phyloP scores from a whole-genome alignment of 2,329 filamentous ascomycete genomes.

The Diaporthe capsici region DNA sequence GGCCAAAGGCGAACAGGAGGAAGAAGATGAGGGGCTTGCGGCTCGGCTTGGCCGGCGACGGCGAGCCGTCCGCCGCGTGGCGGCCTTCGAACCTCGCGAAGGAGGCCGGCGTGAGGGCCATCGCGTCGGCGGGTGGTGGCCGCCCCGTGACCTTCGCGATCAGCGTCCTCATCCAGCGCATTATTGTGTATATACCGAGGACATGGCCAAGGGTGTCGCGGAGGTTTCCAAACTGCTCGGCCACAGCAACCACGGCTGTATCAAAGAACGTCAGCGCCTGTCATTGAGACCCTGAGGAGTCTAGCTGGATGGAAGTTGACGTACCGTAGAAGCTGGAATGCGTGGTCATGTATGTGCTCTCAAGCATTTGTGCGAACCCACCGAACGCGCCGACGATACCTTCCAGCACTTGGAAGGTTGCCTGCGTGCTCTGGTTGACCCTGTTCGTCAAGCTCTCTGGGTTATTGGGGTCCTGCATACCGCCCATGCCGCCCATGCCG shows the following conservation, averaged over 20 bases:
- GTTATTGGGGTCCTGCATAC: conserved; percentile 79
- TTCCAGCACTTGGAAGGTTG: conserved; percentile 98
- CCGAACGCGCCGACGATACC: conserved; percentile 97
- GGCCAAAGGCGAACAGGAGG: conserved; percentile 90
- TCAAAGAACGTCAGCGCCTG: conserved; percentile 36
- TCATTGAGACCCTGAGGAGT: neutral
- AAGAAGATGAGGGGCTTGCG: conserved; percentile 98
- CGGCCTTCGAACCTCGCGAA: conserved; percentile 92
- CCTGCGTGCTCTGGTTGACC: conserved; percentile 94
- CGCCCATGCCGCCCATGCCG: conserved; percentile 58
- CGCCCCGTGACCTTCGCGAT: conserved; percentile 94
- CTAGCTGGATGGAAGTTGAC: conserved; percentile 50
- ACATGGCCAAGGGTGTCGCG: conserved; percentile 94
- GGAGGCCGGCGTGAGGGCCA: conserved; percentile 87
- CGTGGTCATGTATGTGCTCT: conserved; percentile 99
- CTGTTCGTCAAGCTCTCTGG: conserved; percentile 95
- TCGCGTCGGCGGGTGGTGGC: conserved; percentile 89
- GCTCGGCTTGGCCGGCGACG: conserved; percentile 77
- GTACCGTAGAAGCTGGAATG: conserved; percentile 98
- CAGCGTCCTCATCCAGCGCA: conserved; percentile 93
- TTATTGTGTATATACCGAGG: conserved; percentile 93
- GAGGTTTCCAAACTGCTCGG: conserved; percentile 95
- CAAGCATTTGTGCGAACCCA: conserved; percentile 98
- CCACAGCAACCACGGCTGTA: conserved; percentile 95
- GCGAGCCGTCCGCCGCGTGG: conserved; percentile 70